Evolutionary conservation across 73 alveolate species (phyloP), one percentile per base, ranked within the genome.

Genomic region (Vitrella brassicaformis): DNA sequence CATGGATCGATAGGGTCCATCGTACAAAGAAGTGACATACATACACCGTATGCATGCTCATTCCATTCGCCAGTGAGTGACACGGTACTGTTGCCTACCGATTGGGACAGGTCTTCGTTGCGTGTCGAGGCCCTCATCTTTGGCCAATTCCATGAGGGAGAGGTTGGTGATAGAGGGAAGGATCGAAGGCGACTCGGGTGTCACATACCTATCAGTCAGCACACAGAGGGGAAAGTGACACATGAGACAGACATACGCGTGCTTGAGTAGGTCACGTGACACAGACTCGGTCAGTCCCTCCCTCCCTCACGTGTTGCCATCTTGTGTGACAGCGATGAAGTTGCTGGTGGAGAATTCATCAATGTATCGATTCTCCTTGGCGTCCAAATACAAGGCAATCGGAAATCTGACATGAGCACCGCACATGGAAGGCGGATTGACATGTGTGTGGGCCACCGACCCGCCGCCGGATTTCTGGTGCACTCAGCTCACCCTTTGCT

Each of bases 281-380:
- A 47, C 25, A 0, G 27, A 1, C 27, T 14, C 25, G 67, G 27
- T 47, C 10, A 25, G 25, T 9, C 27, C 25, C 27, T 47, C 67
- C 67, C 0, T 1, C 67, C 25, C 67, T n/a, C 25, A 22, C 67
- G 0, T 25, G 19, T n/a, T 4, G 25, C 67, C 4, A 39, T 39
- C 56, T 39, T 14, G 56, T 14, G 56, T 8, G 39, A 76, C 46
- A 31, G 75, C 83, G 31, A 76, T 74, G 45, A 76, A 76, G 83
- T 76, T 76, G 83, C 77, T 68, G 30, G 68, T 74, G 67, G 83
- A 76, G 76, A 76, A 76, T 47, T 76, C 83, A 71, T 76, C 83
- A 66, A 76, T 69, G 72, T 32, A 76, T 74, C 45, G 67, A 27
- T 67, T 28, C 28, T 76, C 77, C 67, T 67, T 68, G 19, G 83